Evolutionary conservation across 73 alveolate genomes (phyloP).

Genomic region (Paramecium pentaurelia): DNA sequence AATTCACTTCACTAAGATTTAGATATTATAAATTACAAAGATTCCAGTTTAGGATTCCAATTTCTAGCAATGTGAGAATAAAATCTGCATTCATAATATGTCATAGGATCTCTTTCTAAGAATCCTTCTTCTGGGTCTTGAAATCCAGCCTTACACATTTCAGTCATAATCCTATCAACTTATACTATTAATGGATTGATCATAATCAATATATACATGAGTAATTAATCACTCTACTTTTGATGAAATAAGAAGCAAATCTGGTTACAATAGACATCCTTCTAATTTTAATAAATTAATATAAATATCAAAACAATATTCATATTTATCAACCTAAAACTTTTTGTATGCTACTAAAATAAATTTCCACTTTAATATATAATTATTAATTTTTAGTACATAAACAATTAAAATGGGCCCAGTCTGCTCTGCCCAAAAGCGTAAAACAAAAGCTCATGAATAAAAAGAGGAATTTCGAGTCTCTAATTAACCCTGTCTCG

Average conservation of each 20-base stretch:
- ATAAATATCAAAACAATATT: background rate
- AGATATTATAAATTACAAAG: background rate
- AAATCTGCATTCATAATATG: slow-evolving; percentile 4
- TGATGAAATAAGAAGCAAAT: background rate
- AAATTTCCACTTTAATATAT: background rate
- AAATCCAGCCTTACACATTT: slow-evolving; percentile 22
- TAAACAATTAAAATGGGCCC: background rate
- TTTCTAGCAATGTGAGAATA: background rate
- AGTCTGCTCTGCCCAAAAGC: slow-evolving; percentile 2
- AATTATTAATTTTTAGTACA: background rate
- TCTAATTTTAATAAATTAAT: background rate
- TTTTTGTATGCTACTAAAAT: background rate
- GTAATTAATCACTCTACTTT: slow-evolving; percentile 12
- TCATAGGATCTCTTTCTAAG: slow-evolving; percentile 3
- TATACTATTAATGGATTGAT: background rate
- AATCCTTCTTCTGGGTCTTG: slow-evolving; percentile 27
- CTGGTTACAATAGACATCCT: slow-evolving; percentile 5
- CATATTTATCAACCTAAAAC: background rate
- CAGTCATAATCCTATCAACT: slow-evolving; percentile 40
- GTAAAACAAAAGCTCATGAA: background rate
- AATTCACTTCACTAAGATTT: background rate
- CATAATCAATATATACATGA: background rate
- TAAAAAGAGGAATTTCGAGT: background rate
- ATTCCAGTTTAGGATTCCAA: background rate
- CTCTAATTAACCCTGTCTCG: background rate